A percentile compares a stretch with the other conserved stretches of the same genome.
Conservation (phyloP, 2,329 filamentous ascomycete genomes). For the Calonectria naviculata region DNA sequence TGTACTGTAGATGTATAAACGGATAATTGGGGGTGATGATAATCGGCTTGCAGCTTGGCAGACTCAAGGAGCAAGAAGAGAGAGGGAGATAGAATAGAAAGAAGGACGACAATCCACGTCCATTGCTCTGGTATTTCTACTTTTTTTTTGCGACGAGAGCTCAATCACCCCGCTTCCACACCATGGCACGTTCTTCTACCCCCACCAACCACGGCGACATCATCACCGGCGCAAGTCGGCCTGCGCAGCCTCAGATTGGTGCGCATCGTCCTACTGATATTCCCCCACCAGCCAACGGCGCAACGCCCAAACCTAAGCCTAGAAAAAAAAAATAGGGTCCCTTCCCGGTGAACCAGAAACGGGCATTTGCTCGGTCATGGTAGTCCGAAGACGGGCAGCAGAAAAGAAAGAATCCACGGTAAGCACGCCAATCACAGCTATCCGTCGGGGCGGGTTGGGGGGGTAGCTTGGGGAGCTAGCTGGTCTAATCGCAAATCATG, state of each 20-base stretch:
- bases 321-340: background rate
- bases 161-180: conserved; percentile 11
- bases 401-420: background rate
- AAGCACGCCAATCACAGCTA: conserved; percentile 8
- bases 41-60: background rate
- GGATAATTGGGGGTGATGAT: background rate
- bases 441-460: no score
- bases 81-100: background rate
- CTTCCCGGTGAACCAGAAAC: background rate
- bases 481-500: background rate
- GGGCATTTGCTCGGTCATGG: background rate
- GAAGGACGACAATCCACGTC: conserved; percentile 1
- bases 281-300: conserved; percentile 7
- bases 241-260: conserved; percentile 22
- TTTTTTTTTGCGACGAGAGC: conserved; percentile 1
- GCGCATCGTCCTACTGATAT: conserved; percentile 6
- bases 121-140: conserved; percentile 13
- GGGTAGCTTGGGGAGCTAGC: background rate
- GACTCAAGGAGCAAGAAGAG: background rate
- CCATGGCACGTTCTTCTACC: background rate
- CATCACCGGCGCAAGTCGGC: conserved; percentile 3
- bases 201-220: conserved; percentile 13
- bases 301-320: background rate
- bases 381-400: background rate
- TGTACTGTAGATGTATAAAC: background rate